These are phyloP conservation scores for Penicillium sp. DNA, from an alignment of 2,329 filamentous ascomycete species.

Conservation along the genomic window DNA sequence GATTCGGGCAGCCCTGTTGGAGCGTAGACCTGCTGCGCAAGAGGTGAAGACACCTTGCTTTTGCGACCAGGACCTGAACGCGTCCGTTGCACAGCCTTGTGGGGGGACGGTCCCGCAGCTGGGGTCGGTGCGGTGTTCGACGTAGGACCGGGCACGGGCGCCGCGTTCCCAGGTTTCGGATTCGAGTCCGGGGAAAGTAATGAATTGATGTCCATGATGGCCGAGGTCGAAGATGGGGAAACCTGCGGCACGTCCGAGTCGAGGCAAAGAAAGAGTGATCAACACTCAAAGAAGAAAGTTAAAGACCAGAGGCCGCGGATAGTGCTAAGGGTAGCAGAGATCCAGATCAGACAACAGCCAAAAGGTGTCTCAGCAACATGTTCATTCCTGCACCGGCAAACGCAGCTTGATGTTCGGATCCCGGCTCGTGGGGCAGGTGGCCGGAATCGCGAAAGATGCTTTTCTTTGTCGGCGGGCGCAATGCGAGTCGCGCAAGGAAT, in stretches of 20 bases:
- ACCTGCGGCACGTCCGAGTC: conserved; percentile 2
- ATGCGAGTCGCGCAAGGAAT: not conserved
- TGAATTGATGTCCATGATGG: conserved; percentile 50
- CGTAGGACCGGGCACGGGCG: conserved; percentile 30
- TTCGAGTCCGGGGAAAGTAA: conserved; percentile 50
- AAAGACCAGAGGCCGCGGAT: conserved; percentile 20
- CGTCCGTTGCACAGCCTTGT: conserved; percentile 41
- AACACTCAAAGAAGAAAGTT: conserved; percentile 1
- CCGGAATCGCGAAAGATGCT: conserved; percentile 7
- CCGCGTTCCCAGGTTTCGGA: conserved; percentile 39
- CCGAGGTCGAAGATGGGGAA: conserved; percentile 5
- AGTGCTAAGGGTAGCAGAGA: conserved; percentile 25
- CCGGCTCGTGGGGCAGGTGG: conserved; percentile 16
- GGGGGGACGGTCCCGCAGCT: conserved; percentile 34
- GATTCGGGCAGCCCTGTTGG: conserved; percentile 41
- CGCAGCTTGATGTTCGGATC: conserved; percentile 26
- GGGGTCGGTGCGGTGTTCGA: conserved; percentile 31
- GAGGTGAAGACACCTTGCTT: conserved; percentile 44
- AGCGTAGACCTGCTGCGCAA: conserved; percentile 46
- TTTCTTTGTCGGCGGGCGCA: conserved; percentile 7
- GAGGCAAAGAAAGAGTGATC: conserved; percentile 3
- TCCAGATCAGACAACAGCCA: conserved; percentile 32
- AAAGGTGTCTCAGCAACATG: conserved; percentile 36
- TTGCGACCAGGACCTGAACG: conserved; percentile 36
- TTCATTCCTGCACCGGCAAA: conserved; percentile 39